These are phyloP conservation scores for Pythium dissimile DNA, from an alignment of 352 stramenopile species.

Conservation along the genomic window DNA sequence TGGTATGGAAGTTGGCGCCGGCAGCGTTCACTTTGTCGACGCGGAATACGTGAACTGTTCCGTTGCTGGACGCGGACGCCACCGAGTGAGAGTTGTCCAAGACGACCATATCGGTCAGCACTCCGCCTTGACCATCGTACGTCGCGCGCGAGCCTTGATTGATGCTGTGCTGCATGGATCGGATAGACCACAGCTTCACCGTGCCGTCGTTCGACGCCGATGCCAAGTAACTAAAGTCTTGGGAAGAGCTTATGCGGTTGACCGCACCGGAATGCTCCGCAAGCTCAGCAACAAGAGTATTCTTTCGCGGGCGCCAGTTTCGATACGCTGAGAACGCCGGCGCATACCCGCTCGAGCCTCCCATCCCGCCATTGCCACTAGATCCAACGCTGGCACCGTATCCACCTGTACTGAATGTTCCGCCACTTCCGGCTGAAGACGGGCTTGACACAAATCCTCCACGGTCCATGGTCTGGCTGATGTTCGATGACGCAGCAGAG, in stretches of 20 bases:
- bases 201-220: constrained; percentile 96
- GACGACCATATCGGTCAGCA: constrained; percentile 93
- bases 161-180: constrained; percentile 91
- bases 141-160: constrained; percentile 91
- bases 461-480: constrained; percentile 12
- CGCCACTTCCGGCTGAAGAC: neutral
- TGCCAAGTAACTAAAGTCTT: constrained; percentile 95
- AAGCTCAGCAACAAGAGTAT: constrained; percentile 79
- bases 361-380: constrained; percentile 24
- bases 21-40: constrained; percentile 88
- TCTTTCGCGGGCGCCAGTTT: constrained; percentile 83
- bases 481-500: neutral
- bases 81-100: constrained; percentile 96
- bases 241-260: constrained; percentile 89
- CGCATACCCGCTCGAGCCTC: constrained; percentile 20
- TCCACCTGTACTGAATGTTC: constrained; percentile 2
- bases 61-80: constrained; percentile 87
- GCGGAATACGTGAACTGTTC: constrained; percentile 94
- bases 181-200: constrained; percentile 94
- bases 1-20: constrained; percentile 67
- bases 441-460: constrained; percentile 13
- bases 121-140: constrained; percentile 91
- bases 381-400: constrained; percentile 2
- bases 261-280: constrained; percentile 93
- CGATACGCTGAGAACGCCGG: constrained; percentile 56